Evolutionary conservation across 2,329 filamentous ascomycete species (phyloP).

Genomic region (Tolypocladium sp.): DNA sequence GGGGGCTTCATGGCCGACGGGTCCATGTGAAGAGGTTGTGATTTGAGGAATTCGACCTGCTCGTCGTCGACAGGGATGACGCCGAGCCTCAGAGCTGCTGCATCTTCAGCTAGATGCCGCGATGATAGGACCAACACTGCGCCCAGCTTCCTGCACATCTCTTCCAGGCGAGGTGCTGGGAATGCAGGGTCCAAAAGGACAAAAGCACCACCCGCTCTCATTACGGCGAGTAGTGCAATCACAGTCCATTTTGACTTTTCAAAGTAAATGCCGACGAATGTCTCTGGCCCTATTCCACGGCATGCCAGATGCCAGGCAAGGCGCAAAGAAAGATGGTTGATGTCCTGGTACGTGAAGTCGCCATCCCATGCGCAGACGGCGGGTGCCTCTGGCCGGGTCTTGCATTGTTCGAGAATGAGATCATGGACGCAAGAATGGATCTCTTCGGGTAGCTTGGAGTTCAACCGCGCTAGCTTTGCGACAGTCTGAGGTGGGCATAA

Average conservation of each 20-base stretch:
- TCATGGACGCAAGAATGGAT: constrained; percentile 13
- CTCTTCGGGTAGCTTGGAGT: not conserved
- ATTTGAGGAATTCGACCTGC: not conserved
- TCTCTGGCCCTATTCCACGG: constrained; percentile 13
- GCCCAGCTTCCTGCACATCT: constrained; percentile 2
- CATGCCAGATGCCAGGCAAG: constrained; percentile 11
- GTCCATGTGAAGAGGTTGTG: not conserved
- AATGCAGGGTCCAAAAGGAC: constrained; percentile 16
- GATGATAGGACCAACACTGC: not conserved
- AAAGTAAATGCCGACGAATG: constrained; percentile 19
- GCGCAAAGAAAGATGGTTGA: constrained; percentile 13
- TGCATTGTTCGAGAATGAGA: constrained; percentile 13
- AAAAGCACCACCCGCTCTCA: constrained; percentile 24
- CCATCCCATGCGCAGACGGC: constrained; percentile 22
- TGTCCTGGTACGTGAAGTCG: constrained; percentile 16
- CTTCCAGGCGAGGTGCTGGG: not conserved
- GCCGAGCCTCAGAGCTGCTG: not conserved
- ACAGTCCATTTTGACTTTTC: constrained; percentile 21
- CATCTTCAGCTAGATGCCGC: not conserved
- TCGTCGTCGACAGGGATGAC: not conserved
- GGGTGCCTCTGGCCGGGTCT: constrained; percentile 10
- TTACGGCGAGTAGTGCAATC: constrained; percentile 18
- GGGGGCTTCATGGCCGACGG: not conserved
- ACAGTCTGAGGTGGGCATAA: not conserved
- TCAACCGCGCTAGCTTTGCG: not conserved